These are phyloP conservation scores for Cryptococcus sp. DNA, from an alignment of 1,284 basidiomycete species.

Conservation along the genomic window DNA sequence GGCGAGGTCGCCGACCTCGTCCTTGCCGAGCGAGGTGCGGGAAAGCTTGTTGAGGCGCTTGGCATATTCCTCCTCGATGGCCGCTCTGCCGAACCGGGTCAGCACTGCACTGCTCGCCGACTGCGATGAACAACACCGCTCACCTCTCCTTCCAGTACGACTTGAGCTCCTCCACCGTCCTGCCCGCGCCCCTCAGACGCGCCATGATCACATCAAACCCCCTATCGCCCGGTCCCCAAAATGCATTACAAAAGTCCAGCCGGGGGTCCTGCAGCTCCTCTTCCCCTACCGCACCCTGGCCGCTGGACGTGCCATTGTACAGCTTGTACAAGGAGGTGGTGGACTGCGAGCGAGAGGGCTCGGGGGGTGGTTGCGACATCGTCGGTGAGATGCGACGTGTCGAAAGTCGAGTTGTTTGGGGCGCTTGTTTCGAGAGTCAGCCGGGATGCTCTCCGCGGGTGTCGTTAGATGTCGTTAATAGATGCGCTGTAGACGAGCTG, in stretches of 20 bases:
- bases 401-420: background rate
- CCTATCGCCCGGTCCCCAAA: conserved; percentile 83
- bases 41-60: conserved; percentile 79
- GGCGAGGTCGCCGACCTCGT: conserved; percentile 87
- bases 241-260: conserved; percentile 92
- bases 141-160: conserved; percentile 87
- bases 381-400: background rate
- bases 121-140: conserved; percentile 24
- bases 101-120: background rate
- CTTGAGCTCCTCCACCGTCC: conserved; percentile 83
- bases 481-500: no score
- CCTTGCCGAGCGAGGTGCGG: conserved; percentile 71
- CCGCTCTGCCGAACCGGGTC: conserved; percentile 25
- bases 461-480: no score
- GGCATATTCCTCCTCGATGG: conserved; percentile 89
- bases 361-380: conserved; percentile 12
- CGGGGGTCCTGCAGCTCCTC: conserved; percentile 37
- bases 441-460: no score
- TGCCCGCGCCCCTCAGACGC: conserved; percentile 76
- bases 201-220: conserved; percentile 88
- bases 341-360: conserved; percentile 43
- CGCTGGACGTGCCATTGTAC: conserved; percentile 28
- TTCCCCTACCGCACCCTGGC: conserved; percentile 4
- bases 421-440: no score
- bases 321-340: conserved; percentile 45